Evolutionary conservation across 2,329 filamentous ascomycete genomes (phyloP).

Genomic region (Clarireedia monteithiana): DNA sequence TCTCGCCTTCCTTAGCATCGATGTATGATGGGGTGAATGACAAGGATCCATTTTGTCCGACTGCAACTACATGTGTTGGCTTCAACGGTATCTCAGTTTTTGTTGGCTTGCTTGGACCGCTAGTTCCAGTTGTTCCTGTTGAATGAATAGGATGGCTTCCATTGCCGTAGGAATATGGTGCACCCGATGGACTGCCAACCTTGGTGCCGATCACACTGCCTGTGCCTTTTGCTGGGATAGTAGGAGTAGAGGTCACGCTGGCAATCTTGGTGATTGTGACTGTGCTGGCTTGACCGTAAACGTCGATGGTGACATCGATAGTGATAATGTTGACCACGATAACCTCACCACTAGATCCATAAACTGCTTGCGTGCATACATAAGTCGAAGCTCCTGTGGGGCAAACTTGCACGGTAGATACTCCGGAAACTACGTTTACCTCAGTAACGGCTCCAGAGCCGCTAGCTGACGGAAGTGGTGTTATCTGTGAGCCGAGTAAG

Average conservation of each 20-base stretch:
- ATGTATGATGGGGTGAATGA: conserved; percentile 8
- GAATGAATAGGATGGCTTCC: not conserved
- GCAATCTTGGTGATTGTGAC: conserved; percentile 6
- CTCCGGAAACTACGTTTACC: conserved; percentile 5
- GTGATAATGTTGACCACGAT: conserved; percentile 7
- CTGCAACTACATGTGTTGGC: conserved; percentile 9
- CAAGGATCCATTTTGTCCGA: conserved; percentile 9
- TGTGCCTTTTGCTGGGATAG: not conserved
- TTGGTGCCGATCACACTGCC: not conserved
- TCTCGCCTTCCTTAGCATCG: conserved; percentile 9
- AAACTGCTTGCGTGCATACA: conserved; percentile 5
- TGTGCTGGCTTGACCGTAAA: conserved; percentile 1
- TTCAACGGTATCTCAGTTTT: not conserved
- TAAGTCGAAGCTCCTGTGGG: conserved; percentile 4
- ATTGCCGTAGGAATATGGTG: conserved; percentile 1
- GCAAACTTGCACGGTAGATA: conserved; percentile 8
- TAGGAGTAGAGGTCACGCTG: conserved; percentile 3
- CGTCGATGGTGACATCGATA: conserved; percentile 2
- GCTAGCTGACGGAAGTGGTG: not conserved
- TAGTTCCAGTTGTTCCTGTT: not conserved
- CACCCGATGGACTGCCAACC: not conserved
- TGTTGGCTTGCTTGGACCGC: not conserved
- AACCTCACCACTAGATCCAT: conserved; percentile 1
- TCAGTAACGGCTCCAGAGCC: conserved; percentile 2
- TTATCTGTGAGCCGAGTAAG: not conserved